These are phyloP conservation scores for Nematocida ironsii DNA, from an alignment of 371 early-diverging fungal genomes.

Conservation along the genomic window DNA sequence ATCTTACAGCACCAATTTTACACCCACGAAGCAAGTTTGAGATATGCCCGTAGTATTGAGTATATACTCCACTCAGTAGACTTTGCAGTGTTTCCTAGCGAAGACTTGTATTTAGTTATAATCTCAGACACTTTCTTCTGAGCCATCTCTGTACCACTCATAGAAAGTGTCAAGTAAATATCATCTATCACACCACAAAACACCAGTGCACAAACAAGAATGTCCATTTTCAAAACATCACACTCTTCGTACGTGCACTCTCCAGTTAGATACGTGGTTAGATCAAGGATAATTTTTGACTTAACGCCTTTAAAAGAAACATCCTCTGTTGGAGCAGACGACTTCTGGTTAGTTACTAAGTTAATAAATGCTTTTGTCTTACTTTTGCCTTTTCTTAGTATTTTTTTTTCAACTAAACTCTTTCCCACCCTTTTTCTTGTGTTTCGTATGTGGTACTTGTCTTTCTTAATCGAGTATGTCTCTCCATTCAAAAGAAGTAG, in stretches of 20 bases:
- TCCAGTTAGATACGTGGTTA: conserved; percentile 29
- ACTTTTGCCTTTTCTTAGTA: conserved; percentile 37
- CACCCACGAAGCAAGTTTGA: conserved; percentile 45
- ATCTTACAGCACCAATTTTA: not conserved
- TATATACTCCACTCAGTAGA: conserved; percentile 34
- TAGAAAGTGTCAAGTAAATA: conserved; percentile 28
- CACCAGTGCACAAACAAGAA: conserved; percentile 30
- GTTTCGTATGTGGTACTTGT: conserved; percentile 54
- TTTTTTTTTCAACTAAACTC: conserved; percentile 31
- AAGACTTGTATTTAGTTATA: conserved; percentile 19
- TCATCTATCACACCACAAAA: conserved; percentile 52
- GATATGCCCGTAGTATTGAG: conserved; percentile 29
- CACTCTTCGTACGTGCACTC: conserved; percentile 13
- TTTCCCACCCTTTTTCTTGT: conserved; percentile 28
- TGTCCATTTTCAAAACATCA: conserved; percentile 23
- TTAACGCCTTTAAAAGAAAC: conserved; percentile 23
- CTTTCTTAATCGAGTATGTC: conserved; percentile 18
- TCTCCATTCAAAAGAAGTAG: conserved; percentile 50
- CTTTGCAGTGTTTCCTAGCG: conserved; percentile 2
- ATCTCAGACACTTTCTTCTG: conserved; percentile 46
- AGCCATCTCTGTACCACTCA: conserved; percentile 1
- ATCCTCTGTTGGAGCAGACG: not conserved
- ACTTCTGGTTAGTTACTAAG: not conserved
- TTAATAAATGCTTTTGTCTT: conserved; percentile 20
- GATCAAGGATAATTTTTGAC: conserved; percentile 4